Evolutionary conservation across 2,329 filamentous ascomycete genomes (phyloP).

Genomic region (Chaetomiaceae sp.): DNA sequence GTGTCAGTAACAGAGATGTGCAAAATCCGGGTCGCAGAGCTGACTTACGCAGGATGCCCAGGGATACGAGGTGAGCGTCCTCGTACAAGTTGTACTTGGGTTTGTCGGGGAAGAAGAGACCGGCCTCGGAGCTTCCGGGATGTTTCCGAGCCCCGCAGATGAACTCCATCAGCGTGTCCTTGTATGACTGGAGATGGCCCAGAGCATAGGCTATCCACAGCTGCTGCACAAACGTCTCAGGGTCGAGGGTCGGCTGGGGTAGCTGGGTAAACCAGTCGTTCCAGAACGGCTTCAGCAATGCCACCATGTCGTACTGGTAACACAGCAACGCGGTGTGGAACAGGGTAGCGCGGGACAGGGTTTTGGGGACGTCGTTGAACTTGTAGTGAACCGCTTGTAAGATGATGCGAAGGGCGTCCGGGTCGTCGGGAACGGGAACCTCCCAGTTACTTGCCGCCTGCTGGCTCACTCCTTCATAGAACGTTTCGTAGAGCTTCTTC

Average conservation of each 20-base stretch:
- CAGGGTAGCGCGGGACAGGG: background rate
- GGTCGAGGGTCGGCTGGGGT: background rate
- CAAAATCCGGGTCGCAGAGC: too few species aligned
- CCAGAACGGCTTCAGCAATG: background rate
- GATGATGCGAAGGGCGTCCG: background rate
- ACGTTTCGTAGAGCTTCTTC: background rate
- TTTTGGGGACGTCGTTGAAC: background rate
- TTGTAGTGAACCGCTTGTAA: background rate
- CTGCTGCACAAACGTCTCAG: constrained; percentile 5
- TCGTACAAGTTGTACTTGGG: background rate
- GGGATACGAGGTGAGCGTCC: background rate
- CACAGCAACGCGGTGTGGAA: background rate
- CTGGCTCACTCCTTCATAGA: too few species aligned
- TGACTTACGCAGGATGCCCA: background rate
- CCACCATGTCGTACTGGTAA: background rate
- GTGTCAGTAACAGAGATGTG: background rate
- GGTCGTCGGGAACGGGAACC: too few species aligned
- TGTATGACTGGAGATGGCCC: constrained; percentile 2
- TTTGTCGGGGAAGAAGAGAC: background rate
- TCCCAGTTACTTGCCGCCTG: too few species aligned
- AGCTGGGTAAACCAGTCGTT: background rate
- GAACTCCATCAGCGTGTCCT: background rate
- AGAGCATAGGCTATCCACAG: constrained; percentile 14
- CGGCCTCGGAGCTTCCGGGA: too few species aligned
- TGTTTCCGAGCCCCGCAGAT: too few species aligned